Evolutionary conservation across 129 eudicot genomes (phyloP).

Genomic region (Flaveria robusta): DNA sequence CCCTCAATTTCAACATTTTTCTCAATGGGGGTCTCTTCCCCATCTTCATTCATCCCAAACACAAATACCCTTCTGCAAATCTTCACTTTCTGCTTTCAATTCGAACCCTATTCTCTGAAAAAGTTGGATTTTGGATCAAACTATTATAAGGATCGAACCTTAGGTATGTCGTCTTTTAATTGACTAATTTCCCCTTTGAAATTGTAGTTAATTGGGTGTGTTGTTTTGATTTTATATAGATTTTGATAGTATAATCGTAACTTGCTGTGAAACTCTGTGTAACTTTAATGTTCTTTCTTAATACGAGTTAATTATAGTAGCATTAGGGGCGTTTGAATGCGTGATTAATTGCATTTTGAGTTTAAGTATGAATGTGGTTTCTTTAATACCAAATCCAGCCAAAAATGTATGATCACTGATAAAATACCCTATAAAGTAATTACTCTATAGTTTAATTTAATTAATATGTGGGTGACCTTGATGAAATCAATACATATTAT

Average conservation of each 20-base stretch:
- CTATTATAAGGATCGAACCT: too few relatives aligned
- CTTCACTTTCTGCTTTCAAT: conserved; percentile 27
- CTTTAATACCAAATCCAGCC: neutral
- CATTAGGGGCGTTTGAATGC: neutral
- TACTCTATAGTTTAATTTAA: too few relatives aligned
- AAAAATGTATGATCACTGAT: too few relatives aligned
- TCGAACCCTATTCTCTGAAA: conserved; percentile 10
- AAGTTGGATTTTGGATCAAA: neutral
- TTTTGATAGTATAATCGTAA: neutral
- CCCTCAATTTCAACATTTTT: neutral
- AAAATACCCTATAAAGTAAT: too few relatives aligned
- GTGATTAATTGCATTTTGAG: neutral
- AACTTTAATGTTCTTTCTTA: too few relatives aligned
- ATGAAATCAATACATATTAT: too few relatives aligned
- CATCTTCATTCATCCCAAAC: too few relatives aligned
- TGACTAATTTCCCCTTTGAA: too few relatives aligned
- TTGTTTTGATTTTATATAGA: neutral
- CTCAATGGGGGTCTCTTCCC: too few relatives aligned
- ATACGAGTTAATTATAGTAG: neutral
- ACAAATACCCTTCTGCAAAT: conserved; percentile 9
- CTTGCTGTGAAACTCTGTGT: neutral
- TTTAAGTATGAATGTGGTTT: neutral
- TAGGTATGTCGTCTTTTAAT: too few relatives aligned
- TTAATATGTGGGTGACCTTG: too few relatives aligned
- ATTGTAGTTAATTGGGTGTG: too few relatives aligned